Conservation (phyloP, 75 land plant species). For the Sequoiadendron giganteum region DNA sequence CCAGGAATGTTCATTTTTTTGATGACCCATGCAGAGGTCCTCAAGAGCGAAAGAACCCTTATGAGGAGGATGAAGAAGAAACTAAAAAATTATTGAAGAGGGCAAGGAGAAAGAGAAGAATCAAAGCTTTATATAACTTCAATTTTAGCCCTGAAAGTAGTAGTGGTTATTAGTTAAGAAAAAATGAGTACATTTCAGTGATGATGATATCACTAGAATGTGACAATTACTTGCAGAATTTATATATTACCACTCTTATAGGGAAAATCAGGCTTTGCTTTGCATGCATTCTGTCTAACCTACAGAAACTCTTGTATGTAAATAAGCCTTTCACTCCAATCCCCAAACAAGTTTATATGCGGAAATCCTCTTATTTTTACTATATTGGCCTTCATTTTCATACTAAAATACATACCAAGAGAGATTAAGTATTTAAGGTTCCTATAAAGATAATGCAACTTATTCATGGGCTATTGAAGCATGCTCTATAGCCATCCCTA, state of each 20-base stretch:
- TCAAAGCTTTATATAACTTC: neutral
- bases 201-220: neutral
- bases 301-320: neutral
- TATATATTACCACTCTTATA: neutral
- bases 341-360: neutral
- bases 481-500: neutral
- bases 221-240: neutral
- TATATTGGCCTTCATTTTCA: neutral
- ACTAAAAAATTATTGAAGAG: neutral
- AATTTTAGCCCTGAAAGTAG: neutral
- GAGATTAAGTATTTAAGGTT: neutral
- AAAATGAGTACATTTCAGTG: neutral
- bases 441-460: neutral
- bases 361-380: neutral
- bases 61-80: constrained; percentile 4
- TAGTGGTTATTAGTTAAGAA: neutral
- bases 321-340: neutral
- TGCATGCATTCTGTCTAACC: neutral
- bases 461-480: neutral
- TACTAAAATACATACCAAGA: neutral
- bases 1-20: neutral
- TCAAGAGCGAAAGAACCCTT: neutral
- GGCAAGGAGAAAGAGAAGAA: constrained; percentile 6
- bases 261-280: neutral
- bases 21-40: neutral